Base-by-base conservation (phyloP, 495 filamentous ascomycete genomes). In the Trichoderma gamsii region DNA sequence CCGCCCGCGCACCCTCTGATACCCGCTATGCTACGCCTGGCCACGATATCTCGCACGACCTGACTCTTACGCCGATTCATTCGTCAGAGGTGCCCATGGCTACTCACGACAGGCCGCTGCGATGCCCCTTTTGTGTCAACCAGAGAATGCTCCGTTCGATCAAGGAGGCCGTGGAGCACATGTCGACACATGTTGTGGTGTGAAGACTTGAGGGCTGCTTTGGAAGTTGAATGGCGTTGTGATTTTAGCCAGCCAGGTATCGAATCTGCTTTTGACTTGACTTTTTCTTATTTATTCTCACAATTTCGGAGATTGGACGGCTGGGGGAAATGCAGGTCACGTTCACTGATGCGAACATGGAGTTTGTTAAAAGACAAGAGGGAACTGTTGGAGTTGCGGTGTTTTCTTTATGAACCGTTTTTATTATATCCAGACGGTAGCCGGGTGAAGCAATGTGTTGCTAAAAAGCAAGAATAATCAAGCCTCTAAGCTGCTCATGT, bases 161-260 rank as follows among this genome's bases (percentile, higher is more conserved):
- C 49, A 84, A 85, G 74, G 84, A 85, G 73, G 83, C 84, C 15
- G 84, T 86, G 2, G 83, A 86, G 74, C 84, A 86, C 69, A 80
- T 86, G 83, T 82, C 80, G 61, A 85, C 82, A 41, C 84, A 86
- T 66, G 84, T 86, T 16, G 78, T 84, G 64, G 82, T 86, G 52
- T 85, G 29, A 52, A 56, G 11, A 7, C 35, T 38, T 4, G 35
- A 9, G 35, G 5, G 35, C 7, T 38, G 35, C 35, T 38, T 38
- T 38, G 3, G 7, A 38, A 4, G 4, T 38, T 38, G 8, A 21
- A 6, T 23, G 49, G 49, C n/a, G 49, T 52, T 52, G 18, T 21
- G 9, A n/a, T 23, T 23, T 52, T 11, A 52, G 35, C 35, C 35
- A 52, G 49, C 49, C 49, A 23, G 21, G 21, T 11, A 23, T 21